phyloP scores from a whole-genome alignment of 768 basidiomycete genomes.

The Trametopsis cervina region DNA sequence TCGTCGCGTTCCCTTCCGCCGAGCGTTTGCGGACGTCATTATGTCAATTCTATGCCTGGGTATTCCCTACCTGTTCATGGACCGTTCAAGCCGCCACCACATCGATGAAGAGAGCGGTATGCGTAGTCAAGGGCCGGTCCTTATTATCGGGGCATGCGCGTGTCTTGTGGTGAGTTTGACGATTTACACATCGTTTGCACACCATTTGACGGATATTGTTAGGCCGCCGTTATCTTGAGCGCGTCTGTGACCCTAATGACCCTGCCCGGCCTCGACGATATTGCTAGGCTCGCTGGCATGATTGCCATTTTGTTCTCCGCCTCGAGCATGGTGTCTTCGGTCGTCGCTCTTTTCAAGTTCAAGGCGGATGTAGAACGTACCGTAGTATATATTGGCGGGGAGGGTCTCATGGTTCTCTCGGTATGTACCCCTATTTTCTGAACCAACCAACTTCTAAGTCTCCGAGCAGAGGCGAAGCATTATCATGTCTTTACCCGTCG shows the following conservation, averaged over 20 bases:
- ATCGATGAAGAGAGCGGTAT: slow-evolving; percentile 57
- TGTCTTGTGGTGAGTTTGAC: slow-evolving; percentile 22
- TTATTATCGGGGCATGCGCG: slow-evolving; percentile 55
- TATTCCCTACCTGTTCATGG: slow-evolving; percentile 70
- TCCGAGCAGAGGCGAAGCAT: slow-evolving; percentile 47
- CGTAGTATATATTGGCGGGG: slow-evolving; percentile 35
- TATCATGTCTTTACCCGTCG: slow-evolving; percentile 64
- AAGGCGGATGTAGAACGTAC: slow-evolving; percentile 58
- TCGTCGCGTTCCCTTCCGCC: slow-evolving; percentile 35
- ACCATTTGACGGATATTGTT: slow-evolving; percentile 2
- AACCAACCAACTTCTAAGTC: slow-evolving; percentile 8
- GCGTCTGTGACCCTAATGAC: slow-evolving; percentile 79
- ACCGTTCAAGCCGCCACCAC: slow-evolving; percentile 40
- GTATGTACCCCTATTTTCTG: slow-evolving; percentile 23
- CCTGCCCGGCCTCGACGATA: slow-evolving; percentile 62
- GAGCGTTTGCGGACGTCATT: slow-evolving; percentile 49
- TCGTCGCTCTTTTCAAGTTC: slow-evolving; percentile 63
- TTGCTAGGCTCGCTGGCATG: slow-evolving; percentile 58
- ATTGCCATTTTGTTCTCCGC: slow-evolving; percentile 64
- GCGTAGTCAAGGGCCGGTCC: slow-evolving; percentile 42
- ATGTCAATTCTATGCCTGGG: slow-evolving; percentile 65
- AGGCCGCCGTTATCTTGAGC: slow-evolving; percentile 79
- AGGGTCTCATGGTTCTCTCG: slow-evolving; percentile 51
- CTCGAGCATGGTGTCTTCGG: slow-evolving; percentile 60
- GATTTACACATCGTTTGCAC: slow-evolving; percentile 1